Conservation (phyloP, 306 rosid genomes). For the Cucumis melo region DNA sequence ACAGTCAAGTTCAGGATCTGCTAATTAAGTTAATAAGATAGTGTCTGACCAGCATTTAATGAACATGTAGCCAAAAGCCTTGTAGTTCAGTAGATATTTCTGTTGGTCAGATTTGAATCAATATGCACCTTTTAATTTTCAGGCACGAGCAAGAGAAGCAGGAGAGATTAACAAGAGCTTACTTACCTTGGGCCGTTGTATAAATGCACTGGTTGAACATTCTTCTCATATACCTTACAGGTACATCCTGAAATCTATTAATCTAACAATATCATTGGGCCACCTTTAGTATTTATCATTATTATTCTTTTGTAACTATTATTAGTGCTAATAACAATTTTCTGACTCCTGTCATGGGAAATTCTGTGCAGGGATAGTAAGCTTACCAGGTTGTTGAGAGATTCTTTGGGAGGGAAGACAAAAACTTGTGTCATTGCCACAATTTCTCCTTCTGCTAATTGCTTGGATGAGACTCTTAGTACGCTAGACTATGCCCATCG, state of each 20-base stretch:
- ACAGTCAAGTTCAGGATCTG: not conserved
- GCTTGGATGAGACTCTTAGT: conserved; percentile 87
- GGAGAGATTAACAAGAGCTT: conserved; percentile 99
- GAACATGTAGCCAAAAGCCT: not conserved
- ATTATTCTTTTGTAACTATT: not conserved
- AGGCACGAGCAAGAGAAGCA: conserved; percentile 98
- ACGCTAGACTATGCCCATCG: conserved; percentile 90
- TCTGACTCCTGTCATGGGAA: not conserved
- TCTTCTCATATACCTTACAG: conserved; percentile 88
- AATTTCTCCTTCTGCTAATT: conserved; percentile 66
- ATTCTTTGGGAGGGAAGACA: conserved; percentile 96
- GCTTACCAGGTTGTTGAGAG: conserved; percentile 85
- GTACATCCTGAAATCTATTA: conserved; percentile 16
- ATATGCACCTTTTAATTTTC: conserved; percentile 12
- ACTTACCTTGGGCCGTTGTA: conserved; percentile 92
- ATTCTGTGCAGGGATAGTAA: conserved; percentile 66
- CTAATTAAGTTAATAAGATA: not conserved
- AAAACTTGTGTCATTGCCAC: conserved; percentile 95
- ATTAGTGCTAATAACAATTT: not conserved
- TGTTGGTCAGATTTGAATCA: not conserved
- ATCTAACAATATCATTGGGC: not conserved
- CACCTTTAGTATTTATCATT: not conserved
- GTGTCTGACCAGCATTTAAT: not conserved
- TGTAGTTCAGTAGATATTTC: not conserved
- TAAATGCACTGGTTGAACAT: conserved; percentile 94